Conservation (phyloP, 257 asterid species). For the Solanum neorickii region DNA sequence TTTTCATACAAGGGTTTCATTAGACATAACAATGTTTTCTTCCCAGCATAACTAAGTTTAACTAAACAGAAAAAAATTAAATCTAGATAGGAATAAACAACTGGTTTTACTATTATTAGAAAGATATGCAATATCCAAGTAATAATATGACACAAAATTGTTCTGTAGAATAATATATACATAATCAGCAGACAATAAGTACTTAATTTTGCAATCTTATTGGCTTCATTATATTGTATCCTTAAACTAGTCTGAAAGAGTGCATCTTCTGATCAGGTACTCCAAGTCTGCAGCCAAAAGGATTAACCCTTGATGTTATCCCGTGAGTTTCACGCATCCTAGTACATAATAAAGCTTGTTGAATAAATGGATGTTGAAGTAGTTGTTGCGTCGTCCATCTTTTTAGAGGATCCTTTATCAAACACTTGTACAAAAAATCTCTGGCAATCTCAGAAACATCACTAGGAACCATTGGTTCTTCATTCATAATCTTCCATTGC, state of each 20-base stretch:
- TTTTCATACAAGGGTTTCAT: background rate
- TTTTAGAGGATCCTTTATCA: background rate
- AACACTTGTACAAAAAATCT: background rate
- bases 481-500: background rate
- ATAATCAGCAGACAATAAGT: background rate
- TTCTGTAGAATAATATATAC: background rate
- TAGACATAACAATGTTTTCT: no score
- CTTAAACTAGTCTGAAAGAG: background rate
- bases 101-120: background rate
- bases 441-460: background rate
- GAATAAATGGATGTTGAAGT: conserved; percentile 2
- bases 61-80: background rate
- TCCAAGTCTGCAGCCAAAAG: background rate
- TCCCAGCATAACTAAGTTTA: background rate
- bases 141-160: background rate
- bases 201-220: background rate
- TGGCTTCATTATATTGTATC: background rate
- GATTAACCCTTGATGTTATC: background rate
- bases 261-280: background rate
- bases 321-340: background rate
- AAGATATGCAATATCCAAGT: background rate
- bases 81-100: background rate
- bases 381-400: conserved; percentile 4
- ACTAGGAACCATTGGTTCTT: background rate
- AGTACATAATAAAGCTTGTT: background rate